phyloP scores from a whole-genome alignment of 495 filamentous ascomycete species.

The Penicilliopsis zonata region DNA sequence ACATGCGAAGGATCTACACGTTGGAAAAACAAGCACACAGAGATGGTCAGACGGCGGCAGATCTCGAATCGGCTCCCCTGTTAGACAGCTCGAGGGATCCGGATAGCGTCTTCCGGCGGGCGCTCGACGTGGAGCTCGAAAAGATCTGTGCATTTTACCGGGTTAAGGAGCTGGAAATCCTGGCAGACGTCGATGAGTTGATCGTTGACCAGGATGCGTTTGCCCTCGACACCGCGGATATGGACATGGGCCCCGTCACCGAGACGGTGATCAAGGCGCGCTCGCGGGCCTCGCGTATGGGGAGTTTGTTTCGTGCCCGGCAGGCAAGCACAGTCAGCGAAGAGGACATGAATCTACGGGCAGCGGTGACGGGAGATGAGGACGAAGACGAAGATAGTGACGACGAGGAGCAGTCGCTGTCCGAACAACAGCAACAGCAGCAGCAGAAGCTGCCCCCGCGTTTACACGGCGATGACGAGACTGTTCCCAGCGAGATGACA shows the following conservation, averaged over 20 bases:
- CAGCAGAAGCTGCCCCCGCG: constrained; percentile 34
- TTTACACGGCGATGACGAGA: no score
- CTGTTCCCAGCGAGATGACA: constrained; percentile 34
- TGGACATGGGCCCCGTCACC: constrained; percentile 42
- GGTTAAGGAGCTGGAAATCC: constrained; percentile 75
- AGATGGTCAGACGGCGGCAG: constrained; percentile 34
- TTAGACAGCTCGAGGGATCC: constrained; percentile 52
- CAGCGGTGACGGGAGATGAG: constrained; percentile 33
- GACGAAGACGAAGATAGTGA: constrained; percentile 50
- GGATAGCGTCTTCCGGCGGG: constrained; percentile 64
- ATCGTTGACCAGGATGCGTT: constrained; percentile 64
- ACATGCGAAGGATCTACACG: constrained; percentile 62
- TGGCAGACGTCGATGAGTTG: constrained; percentile 65
- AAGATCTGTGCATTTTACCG: constrained; percentile 87
- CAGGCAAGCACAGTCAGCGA: constrained; percentile 38
- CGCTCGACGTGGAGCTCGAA: constrained; percentile 81
- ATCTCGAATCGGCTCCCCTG: constrained; percentile 77
- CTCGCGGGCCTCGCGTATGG: constrained; percentile 28
- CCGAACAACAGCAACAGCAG: constrained; percentile 14
- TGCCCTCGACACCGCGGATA: constrained; percentile 46
- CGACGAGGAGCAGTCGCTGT: constrained; percentile 22
- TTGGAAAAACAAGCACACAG: constrained; percentile 65
- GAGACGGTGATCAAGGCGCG: constrained; percentile 33
- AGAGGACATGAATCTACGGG: no score
- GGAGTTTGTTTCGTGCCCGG: constrained; percentile 32